Conservation (phyloP, 83 land plant species). For the Picea mariana region DNA sequence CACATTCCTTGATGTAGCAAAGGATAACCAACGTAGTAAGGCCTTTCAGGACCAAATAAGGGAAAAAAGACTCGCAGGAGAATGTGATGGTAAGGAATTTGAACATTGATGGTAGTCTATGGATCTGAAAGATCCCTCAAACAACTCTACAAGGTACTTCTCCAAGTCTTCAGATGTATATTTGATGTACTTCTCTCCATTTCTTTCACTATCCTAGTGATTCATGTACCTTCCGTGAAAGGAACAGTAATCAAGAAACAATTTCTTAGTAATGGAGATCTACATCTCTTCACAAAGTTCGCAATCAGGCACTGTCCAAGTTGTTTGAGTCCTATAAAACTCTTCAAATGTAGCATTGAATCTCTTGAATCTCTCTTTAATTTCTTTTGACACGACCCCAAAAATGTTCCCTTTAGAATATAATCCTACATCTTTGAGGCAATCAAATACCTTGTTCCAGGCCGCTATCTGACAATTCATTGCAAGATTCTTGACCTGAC, state of each 20-base stretch:
- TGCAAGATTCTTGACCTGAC: slow-evolving; percentile 45
- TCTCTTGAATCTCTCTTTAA: slow-evolving; percentile 55
- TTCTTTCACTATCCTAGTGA: slow-evolving; percentile 34
- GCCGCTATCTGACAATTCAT: slow-evolving; percentile 50
- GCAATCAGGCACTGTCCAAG: slow-evolving; percentile 39
- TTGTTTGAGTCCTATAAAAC: too few species aligned
- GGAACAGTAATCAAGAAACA: slow-evolving; percentile 47
- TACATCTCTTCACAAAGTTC: slow-evolving; percentile 52
- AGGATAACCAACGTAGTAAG: too few species aligned
- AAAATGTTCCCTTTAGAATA: slow-evolving; percentile 57
- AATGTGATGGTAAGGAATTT: too few species aligned
- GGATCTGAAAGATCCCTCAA: slow-evolving; percentile 39
- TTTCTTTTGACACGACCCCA: slow-evolving; percentile 25
- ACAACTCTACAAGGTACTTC: slow-evolving; percentile 33
- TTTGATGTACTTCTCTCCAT: slow-evolving; percentile 54
- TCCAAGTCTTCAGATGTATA: slow-evolving; percentile 50
- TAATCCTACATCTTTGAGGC: slow-evolving; percentile 56
- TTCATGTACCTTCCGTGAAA: slow-evolving; percentile 41
- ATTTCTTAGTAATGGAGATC: slow-evolving; percentile 43
- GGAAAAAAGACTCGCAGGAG: too few species aligned
- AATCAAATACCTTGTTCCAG: slow-evolving; percentile 54
- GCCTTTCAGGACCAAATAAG: too few species aligned
- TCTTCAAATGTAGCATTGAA: slow-evolving; percentile 58
- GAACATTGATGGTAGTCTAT: slow-evolving; percentile 8
- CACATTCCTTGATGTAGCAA: too few species aligned